Conservation (phyloP, 148 eudicot genomes). For the Polygonum maritimum region DNA sequence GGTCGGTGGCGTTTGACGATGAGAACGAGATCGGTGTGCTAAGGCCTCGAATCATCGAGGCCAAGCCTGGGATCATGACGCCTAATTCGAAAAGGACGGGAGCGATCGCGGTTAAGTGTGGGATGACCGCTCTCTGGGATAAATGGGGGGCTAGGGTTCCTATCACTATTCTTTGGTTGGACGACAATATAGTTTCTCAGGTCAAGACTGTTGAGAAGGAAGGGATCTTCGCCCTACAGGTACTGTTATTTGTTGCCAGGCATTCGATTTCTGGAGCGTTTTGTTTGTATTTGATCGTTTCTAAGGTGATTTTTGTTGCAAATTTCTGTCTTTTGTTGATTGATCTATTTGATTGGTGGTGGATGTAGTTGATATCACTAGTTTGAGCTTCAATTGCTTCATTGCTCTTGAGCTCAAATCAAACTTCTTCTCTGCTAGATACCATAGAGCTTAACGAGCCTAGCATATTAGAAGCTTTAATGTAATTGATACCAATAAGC, state of each 20-base stretch:
- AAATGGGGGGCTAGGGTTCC: conserved; percentile 94
- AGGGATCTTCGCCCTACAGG: conserved; percentile 90
- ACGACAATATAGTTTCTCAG: conserved; percentile 85
- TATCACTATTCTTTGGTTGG: conserved; percentile 66
- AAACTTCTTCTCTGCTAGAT: neutral
- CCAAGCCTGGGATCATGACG: conserved; percentile 51
- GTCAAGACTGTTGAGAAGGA: conserved; percentile 87
- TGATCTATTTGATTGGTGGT: neutral
- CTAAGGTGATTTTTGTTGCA: neutral
- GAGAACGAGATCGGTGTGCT: conserved; percentile 15
- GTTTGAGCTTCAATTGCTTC: neutral
- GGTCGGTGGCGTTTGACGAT: conserved; percentile 12
- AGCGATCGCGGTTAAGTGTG: conserved; percentile 76
- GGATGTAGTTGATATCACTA: neutral
- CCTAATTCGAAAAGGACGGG: conserved; percentile 69
- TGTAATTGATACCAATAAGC: too few species aligned
- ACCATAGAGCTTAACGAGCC: neutral
- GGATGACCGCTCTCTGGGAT: conserved; percentile 93
- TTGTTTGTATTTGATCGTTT: neutral
- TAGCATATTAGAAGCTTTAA: neutral
- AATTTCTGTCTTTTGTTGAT: neutral
- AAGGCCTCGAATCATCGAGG: conserved; percentile 38
- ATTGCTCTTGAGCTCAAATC: neutral
- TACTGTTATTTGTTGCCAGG: conserved; percentile 2
- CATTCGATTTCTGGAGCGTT: neutral